phyloP scores from a whole-genome alignment of 2,329 filamentous ascomycete species.

The Penicillium corylophilum region DNA sequence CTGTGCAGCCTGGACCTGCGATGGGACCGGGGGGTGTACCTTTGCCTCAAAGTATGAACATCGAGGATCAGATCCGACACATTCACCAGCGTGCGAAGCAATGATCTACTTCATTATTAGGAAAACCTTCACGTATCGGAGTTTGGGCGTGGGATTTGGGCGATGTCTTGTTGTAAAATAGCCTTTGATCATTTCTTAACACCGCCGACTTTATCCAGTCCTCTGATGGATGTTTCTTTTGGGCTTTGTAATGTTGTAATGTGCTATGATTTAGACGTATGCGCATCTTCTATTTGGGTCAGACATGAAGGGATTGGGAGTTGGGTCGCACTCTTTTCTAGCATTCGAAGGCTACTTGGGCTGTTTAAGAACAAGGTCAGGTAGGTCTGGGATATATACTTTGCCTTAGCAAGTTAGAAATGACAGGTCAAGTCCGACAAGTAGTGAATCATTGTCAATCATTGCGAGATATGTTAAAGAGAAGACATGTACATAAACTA shows the following conservation, averaged over 20 bases:
- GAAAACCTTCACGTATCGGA: slow-evolving; percentile 1
- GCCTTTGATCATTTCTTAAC: not conserved
- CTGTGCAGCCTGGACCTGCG: slow-evolving; percentile 26
- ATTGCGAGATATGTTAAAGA: too few species aligned
- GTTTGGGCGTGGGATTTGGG: slow-evolving; percentile 7
- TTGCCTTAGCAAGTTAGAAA: too few species aligned
- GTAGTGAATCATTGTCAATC: too few species aligned
- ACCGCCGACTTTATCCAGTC: not conserved
- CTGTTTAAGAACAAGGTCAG: too few species aligned
- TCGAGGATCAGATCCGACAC: slow-evolving; percentile 79
- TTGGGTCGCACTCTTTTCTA: too few species aligned
- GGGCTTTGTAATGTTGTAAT: not conserved
- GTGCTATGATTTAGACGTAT: not conserved
- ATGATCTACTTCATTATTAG: slow-evolving; percentile 13
- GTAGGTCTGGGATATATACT: too few species aligned
- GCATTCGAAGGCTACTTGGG: too few species aligned
- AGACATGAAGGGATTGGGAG: not conserved
- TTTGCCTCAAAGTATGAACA: slow-evolving; percentile 58
- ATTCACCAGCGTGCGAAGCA: slow-evolving; percentile 59
- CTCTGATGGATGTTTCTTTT: not conserved
- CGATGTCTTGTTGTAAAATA: slow-evolving; percentile 13
- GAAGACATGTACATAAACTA: too few species aligned
- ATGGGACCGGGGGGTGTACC: slow-evolving; percentile 32
- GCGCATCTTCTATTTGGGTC: not conserved
- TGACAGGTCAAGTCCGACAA: too few species aligned